Base-by-base conservation (phyloP, 2,329 filamentous ascomycete genomes). In the Fusarium miscanthi region DNA sequence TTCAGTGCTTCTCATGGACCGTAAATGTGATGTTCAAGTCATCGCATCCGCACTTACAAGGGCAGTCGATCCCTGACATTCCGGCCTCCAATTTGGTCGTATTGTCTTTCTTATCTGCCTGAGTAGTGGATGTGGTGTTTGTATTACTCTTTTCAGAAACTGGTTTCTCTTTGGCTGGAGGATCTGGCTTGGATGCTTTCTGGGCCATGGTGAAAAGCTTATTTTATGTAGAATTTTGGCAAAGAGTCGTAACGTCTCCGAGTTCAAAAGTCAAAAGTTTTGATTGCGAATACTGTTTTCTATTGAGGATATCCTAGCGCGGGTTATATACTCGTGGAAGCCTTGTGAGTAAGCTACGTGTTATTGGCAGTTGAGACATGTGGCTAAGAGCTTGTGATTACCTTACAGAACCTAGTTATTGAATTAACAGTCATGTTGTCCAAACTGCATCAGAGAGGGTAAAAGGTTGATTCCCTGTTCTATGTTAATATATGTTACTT, bases 291-390 rank as follows among this genome's bases (percentile, higher is more conserved):
- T 10, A n/a, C 19, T n/a, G 2, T 1, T 21, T 7, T 21, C 8
- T 17, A 5, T 10, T 5, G 1, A 8, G 5, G 5, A 8, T 3
- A 3, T 1, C 13, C 4, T 6, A 10, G 3, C 2, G 19, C 13
- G 9, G 14, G 16, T 35, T 46, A 56, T 56, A 45, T 56, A n/a
- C 38, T 12, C 11, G 13, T 17, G 17, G 13, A n/a, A 8, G 16
- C 9, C 4, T 7, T 3, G n/a, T 35, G 30, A 37, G 3, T 21
- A 8, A 21, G 31, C 19, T 8, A 16, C 14, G 13, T 14, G 25
- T 27, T 21, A 4, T 14, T 45, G 14, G 19, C 6, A 5, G 12
- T 10, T 21, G 6, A 21, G 9, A 21, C 8, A 17, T 1, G 8
- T 27, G 17, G 42, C 6, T 12, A 0, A 33, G 5, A 23, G 21